Conservation (phyloP, 192 early-diverging fungal species). For the Lunasporangiospora selenospora region DNA sequence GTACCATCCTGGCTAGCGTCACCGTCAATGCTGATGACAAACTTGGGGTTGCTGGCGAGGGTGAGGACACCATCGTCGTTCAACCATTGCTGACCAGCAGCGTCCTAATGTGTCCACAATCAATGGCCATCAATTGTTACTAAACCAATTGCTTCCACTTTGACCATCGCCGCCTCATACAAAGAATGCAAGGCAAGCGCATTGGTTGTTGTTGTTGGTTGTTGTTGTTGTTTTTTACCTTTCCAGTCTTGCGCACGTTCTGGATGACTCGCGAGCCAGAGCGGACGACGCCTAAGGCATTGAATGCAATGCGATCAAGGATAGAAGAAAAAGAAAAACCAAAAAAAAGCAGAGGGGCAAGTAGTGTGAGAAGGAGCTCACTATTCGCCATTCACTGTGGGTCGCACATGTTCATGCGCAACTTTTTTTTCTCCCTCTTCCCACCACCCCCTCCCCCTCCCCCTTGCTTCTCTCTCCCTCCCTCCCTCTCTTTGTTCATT, state of each 20-base stretch:
- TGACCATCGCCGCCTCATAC: too few relatives aligned
- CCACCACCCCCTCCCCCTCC: too few relatives aligned
- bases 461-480: too few relatives aligned
- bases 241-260: conserved; percentile 46
- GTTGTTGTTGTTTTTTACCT: conserved; percentile 18
- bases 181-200: too few relatives aligned
- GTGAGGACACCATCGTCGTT: conserved; percentile 48
- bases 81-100: conserved; percentile 42
- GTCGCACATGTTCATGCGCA: too few relatives aligned
- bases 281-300: conserved; percentile 23
- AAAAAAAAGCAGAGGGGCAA: too few relatives aligned
- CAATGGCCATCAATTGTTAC: too few relatives aligned
- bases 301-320: not conserved
- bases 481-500: conserved; percentile 5
- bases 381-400: too few relatives aligned
- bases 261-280: conserved; percentile 41
- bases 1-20: conserved; percentile 39
- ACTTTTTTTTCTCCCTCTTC: too few relatives aligned
- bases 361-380: too few relatives aligned
- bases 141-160: too few relatives aligned
- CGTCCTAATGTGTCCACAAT: conserved; percentile 12
- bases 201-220: not conserved
- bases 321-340: not conserved
- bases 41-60: conserved; percentile 41
- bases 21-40: conserved; percentile 42